Evolutionary conservation across 225 moss, liverwort and hornwort genomes (phyloP).

Genomic region (Climacium dendroides): DNA sequence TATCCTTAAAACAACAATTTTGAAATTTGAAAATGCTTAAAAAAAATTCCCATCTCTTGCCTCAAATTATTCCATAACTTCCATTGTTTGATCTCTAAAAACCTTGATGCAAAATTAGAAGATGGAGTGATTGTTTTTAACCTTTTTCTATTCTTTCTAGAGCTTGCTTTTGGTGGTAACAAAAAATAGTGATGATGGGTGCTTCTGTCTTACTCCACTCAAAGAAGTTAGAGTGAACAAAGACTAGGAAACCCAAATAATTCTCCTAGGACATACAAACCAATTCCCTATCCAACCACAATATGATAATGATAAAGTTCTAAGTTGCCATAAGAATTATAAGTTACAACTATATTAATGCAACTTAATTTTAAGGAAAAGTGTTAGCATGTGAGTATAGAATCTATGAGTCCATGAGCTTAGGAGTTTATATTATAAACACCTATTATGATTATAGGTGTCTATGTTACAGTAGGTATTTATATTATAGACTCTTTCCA

Average conservation of each 20-base stretch:
- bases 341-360: too few species aligned
- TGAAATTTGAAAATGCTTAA: neutral
- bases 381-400: too few species aligned
- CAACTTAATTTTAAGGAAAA: too few species aligned
- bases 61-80: neutral
- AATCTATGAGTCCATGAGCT: too few species aligned
- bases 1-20: neutral
- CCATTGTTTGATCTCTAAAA: neutral
- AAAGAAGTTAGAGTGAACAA: fast-evolving
- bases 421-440: too few species aligned
- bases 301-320: too few species aligned
- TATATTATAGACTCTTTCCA: too few species aligned
- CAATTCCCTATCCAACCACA: neutral
- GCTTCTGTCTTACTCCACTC: neutral
- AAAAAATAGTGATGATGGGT: fast-evolving
- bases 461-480: too few species aligned
- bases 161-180: neutral
- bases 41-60: neutral
- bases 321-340: too few species aligned
- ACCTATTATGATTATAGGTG: too few species aligned
- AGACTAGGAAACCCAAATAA: fast-evolving
- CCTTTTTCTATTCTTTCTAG: neutral
- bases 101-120: neutral
- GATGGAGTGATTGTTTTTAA: neutral
- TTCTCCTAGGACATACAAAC: neutral